Conservation (phyloP, 805 yeast genomes). For the Komagataella phaffii region DNA sequence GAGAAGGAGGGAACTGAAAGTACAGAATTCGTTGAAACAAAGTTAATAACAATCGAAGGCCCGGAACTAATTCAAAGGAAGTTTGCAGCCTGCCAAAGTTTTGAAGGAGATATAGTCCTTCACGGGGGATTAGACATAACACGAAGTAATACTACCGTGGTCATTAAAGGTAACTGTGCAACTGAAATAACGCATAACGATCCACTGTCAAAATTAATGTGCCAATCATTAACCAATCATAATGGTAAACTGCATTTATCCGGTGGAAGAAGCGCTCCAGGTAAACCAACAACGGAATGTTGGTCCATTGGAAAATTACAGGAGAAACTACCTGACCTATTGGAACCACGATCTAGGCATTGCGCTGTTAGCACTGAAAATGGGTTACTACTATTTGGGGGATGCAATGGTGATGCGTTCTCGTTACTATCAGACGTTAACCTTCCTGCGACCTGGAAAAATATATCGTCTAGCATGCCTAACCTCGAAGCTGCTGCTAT, state of each 20-base stretch:
- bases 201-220: slow-evolving; percentile 31
- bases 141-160: slow-evolving; percentile 12
- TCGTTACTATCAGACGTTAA: background rate
- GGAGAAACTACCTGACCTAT: slow-evolving; percentile 18
- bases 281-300: slow-evolving; percentile 25
- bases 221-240: slow-evolving; percentile 36
- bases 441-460: background rate
- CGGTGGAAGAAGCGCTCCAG: slow-evolving; percentile 64
- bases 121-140: slow-evolving; percentile 27
- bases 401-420: slow-evolving; percentile 10
- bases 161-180: slow-evolving; percentile 1
- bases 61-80: background rate
- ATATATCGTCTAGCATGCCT: slow-evolving; percentile 1
- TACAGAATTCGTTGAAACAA: background rate
- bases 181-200: slow-evolving; percentile 4
- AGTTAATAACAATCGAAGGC: background rate
- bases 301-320: slow-evolving; percentile 20
- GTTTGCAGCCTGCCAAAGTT: background rate
- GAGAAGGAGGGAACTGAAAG: background rate
- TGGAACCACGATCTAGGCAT: slow-evolving; percentile 39
- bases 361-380: slow-evolving; percentile 17
- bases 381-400: slow-evolving; percentile 37
- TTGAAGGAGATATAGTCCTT: slow-evolving; percentile 6
- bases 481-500: slow-evolving; percentile 23
- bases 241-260: slow-evolving; percentile 23